Evolutionary conservation across 192 early-diverging fungal genomes (phyloP).

Genomic region (Dissophora ornata): DNA sequence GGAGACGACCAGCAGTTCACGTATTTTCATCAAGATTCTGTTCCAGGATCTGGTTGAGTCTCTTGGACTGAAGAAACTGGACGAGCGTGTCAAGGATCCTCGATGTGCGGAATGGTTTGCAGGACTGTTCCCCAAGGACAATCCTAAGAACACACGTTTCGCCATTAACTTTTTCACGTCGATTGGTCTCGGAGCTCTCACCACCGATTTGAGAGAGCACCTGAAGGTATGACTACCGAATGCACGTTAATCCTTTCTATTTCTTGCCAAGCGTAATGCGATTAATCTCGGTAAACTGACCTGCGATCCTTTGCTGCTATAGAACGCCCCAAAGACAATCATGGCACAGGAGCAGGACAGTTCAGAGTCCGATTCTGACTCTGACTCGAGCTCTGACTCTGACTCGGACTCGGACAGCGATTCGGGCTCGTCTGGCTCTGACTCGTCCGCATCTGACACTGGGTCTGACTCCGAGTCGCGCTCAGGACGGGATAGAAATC

Average conservation of each 20-base stretch:
- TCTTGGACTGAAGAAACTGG: slow-evolving; percentile 84
- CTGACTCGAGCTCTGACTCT: slow-evolving; percentile 45
- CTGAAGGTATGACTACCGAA: slow-evolving; percentile 64
- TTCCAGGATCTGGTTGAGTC: slow-evolving; percentile 89
- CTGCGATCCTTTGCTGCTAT: slow-evolving; percentile 3
- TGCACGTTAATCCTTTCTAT: background rate
- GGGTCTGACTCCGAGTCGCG: background rate
- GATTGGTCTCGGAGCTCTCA: slow-evolving; percentile 92
- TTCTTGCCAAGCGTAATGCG: background rate
- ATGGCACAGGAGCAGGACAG: slow-evolving; percentile 70
- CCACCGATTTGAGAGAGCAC: slow-evolving; percentile 92
- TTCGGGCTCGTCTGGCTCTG: slow-evolving; percentile 36
- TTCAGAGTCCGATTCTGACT: slow-evolving; percentile 50
- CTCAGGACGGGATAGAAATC: background rate
- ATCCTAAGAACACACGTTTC: slow-evolving; percentile 89
- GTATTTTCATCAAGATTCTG: slow-evolving; percentile 97
- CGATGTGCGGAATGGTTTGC: slow-evolving; percentile 76
- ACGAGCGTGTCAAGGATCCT: slow-evolving; percentile 77
- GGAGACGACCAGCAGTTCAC: slow-evolving; percentile 95
- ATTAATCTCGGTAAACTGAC: background rate
- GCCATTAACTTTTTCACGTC: slow-evolving; percentile 98
- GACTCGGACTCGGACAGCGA: slow-evolving; percentile 53
- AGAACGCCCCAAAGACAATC: slow-evolving; percentile 73
- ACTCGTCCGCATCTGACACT: slow-evolving; percentile 23
- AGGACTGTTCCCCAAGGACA: slow-evolving; percentile 92